These are phyloP conservation scores for Canavalia gladiata DNA, from an alignment of 306 rosid genomes.

Conservation along the genomic window DNA sequence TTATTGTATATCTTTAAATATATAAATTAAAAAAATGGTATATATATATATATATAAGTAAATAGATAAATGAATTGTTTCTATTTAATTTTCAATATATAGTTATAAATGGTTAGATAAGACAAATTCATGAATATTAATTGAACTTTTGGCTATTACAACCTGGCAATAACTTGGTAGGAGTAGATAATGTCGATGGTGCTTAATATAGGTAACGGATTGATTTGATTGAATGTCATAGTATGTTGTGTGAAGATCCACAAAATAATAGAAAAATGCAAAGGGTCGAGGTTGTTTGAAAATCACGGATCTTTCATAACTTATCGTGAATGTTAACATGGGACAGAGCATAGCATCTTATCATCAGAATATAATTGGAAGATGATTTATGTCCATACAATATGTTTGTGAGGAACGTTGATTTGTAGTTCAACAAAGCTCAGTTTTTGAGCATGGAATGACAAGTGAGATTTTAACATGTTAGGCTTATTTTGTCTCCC, in stretches of 20 bases:
- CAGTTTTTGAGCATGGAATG: neutral
- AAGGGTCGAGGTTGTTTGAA: constrained; percentile 34
- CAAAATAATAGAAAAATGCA: constrained; percentile 42
- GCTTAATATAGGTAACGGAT: neutral
- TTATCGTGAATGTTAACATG: constrained; percentile 48
- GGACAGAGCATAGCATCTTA: constrained; percentile 43
- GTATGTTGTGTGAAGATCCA: constrained; percentile 32
- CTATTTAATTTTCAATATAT: too few relatives aligned
- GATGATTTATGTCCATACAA: constrained; percentile 50
- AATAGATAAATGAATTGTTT: too few relatives aligned
- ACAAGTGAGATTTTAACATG: constrained; percentile 18
- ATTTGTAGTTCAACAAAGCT: constrained; percentile 21
- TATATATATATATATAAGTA: too few relatives aligned
- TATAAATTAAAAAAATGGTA: too few relatives aligned
- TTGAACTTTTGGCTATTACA: neutral
- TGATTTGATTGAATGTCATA: neutral
- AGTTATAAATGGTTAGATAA: too few relatives aligned
- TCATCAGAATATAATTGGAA: constrained; percentile 44
- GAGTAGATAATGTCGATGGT: constrained; percentile 8
- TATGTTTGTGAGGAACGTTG: constrained; percentile 34
- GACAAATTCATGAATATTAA: too few relatives aligned
- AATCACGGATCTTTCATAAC: constrained; percentile 50
- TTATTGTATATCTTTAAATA: too few relatives aligned
- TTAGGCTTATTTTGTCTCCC: constrained; percentile 34
- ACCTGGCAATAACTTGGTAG: constrained; percentile 7